Percentiles rank a stretch among this genome's conserved stretches.
Conservation (phyloP, 129 eudicot genomes). For the Pittosporum tobira region DNA sequence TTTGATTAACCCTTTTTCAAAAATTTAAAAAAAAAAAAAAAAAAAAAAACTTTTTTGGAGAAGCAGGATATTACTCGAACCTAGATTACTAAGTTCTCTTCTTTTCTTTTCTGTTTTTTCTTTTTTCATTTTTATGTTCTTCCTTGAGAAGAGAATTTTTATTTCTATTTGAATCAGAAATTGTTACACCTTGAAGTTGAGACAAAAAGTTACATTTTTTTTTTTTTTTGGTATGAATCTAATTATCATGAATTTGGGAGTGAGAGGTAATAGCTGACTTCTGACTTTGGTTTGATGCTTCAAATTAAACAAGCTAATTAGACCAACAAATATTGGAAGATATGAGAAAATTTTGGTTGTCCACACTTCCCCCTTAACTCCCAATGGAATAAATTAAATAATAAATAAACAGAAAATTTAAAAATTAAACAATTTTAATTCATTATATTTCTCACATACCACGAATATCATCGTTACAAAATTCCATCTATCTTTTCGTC, state of each 20-base stretch:
- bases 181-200: too few species aligned
- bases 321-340: neutral
- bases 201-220: neutral
- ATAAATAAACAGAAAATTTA: too few species aligned
- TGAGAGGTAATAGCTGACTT: neutral
- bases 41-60: too few species aligned
- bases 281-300: neutral
- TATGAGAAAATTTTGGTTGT: constrained; percentile 17
- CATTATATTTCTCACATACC: neutral
- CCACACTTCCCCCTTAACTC: constrained; percentile 4
- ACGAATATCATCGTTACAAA: neutral
- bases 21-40: too few species aligned
- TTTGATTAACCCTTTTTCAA: too few species aligned
- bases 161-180: too few species aligned
- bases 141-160: too few species aligned
- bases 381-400: neutral
- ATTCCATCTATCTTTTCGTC: neutral
- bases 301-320: neutral
- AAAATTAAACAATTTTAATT: neutral
- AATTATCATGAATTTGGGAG: neutral
- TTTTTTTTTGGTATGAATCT: neutral
- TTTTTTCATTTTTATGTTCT: too few species aligned
- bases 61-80: too few species aligned
- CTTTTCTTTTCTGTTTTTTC: too few species aligned
- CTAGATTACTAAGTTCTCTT: too few species aligned